These are phyloP conservation scores for Melastoma candidum DNA, from an alignment of 441 rosid genomes.

Conservation along the genomic window DNA sequence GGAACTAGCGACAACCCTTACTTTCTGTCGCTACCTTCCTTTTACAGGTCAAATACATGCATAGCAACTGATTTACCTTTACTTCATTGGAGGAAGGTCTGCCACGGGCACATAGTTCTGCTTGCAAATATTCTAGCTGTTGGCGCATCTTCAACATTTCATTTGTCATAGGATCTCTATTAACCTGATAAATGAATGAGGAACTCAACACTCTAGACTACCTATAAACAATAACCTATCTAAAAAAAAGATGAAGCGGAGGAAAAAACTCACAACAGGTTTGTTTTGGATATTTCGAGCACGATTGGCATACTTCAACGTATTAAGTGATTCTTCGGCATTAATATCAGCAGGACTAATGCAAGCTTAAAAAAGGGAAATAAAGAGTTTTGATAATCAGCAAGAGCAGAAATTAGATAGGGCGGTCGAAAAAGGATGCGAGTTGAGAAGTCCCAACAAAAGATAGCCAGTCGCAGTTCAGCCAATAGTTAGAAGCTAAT, in stretches of 20 bases:
- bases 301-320: slow-evolving; percentile 94
- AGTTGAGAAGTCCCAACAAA: too few species aligned
- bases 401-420: too few species aligned
- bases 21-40: not conserved
- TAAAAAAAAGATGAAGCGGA: not conserved
- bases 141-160: slow-evolving; percentile 98
- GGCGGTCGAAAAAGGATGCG: too few species aligned
- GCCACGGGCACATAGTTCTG: slow-evolving; percentile 86
- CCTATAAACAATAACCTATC: slow-evolving; percentile 4
- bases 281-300: slow-evolving; percentile 96
- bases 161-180: slow-evolving; percentile 90
- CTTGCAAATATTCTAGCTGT: slow-evolving; percentile 85
- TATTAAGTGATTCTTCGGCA: slow-evolving; percentile 98
- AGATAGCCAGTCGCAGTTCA: too few species aligned
- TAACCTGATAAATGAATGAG: slow-evolving; percentile 42
- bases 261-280: slow-evolving; percentile 70
- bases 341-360: slow-evolving; percentile 98
- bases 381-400: not conserved
- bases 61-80: slow-evolving; percentile 39
- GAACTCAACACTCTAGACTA: not conserved
- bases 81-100: slow-evolving; percentile 77
- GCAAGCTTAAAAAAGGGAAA: slow-evolving; percentile 51
- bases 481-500: not conserved
- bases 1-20: not conserved
- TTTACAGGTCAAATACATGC: not conserved